Evolutionary conservation across 2,329 filamentous ascomycete genomes (phyloP).

Genomic region (Sarocladium strictum): DNA sequence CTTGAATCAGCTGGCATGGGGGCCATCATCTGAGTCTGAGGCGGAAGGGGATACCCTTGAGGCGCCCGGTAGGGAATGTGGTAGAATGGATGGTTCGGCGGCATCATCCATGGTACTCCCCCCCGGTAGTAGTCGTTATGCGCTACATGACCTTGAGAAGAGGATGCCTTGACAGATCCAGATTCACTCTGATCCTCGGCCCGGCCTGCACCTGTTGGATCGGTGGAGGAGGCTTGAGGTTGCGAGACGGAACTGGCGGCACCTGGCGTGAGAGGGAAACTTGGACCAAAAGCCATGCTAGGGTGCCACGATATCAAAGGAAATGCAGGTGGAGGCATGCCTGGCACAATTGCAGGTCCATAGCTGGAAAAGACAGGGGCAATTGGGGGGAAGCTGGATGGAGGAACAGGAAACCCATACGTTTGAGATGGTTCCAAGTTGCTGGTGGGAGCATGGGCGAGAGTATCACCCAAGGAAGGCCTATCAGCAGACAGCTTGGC

Average conservation of each 20-base stretch:
- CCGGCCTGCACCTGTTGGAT: background rate
- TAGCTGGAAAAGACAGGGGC: slow-evolving; percentile 27
- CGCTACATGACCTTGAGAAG: background rate
- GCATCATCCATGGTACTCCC: slow-evolving; percentile 11
- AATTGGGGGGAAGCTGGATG: slow-evolving; percentile 22
- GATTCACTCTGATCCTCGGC: background rate
- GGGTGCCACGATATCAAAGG: slow-evolving; percentile 36
- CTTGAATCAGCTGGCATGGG: slow-evolving; percentile 15
- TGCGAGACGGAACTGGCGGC: slow-evolving; percentile 5
- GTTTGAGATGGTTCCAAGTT: slow-evolving; percentile 3
- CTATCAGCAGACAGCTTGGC: slow-evolving; percentile 43
- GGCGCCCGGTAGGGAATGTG: slow-evolving; percentile 22
- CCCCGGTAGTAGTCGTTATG: background rate
- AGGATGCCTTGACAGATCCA: background rate
- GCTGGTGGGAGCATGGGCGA: slow-evolving; percentile 15
- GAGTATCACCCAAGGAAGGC: slow-evolving; percentile 16
- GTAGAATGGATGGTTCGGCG: slow-evolving; percentile 17
- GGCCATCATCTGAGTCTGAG: slow-evolving; percentile 19
- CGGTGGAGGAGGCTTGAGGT: background rate
- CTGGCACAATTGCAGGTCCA: slow-evolving; percentile 21
- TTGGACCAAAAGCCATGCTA: slow-evolving; percentile 22
- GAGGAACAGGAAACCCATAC: slow-evolving; percentile 19
- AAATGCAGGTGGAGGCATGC: slow-evolving; percentile 25
- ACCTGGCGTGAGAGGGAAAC: slow-evolving; percentile 18
- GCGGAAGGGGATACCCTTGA: slow-evolving; percentile 14